phyloP scores from a whole-genome alignment of 2,329 filamentous ascomycete genomes.

The Chaetothyriales sp. region DNA sequence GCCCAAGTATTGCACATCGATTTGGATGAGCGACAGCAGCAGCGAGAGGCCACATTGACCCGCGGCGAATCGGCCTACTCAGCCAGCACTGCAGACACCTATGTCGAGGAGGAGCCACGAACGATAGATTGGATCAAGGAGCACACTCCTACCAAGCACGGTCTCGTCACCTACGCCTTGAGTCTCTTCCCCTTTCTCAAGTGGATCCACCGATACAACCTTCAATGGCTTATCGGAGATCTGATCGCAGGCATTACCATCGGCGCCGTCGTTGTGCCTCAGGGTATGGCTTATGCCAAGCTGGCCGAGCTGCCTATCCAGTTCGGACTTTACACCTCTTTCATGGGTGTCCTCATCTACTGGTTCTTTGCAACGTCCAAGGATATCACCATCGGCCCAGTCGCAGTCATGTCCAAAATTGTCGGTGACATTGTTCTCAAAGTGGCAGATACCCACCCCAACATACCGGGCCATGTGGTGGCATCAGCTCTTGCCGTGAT shows the following conservation, averaged over 20 bases:
- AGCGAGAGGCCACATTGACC: constrained; percentile 46
- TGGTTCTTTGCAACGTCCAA: constrained; percentile 98
- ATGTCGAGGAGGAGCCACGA: constrained; percentile 70
- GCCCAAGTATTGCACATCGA: constrained; percentile 77
- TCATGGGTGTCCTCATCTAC: constrained; percentile 88
- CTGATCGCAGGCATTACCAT: constrained; percentile 70
- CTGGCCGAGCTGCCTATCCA: constrained; percentile 67
- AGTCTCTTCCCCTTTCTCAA: constrained; percentile 73
- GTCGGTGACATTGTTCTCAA: constrained; percentile 67
- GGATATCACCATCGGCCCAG: constrained; percentile 93
- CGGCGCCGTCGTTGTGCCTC: constrained; percentile 75
- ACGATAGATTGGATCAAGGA: constrained; percentile 57
- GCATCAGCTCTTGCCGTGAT: constrained; percentile 69
- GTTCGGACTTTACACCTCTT: constrained; percentile 86
- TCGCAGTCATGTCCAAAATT: constrained; percentile 88
- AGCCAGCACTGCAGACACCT: constrained; percentile 57
- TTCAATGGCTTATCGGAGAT: constrained; percentile 79
- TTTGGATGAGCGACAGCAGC: constrained; percentile 48
- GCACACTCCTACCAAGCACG: constrained; percentile 44
- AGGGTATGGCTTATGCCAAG: constrained; percentile 88
- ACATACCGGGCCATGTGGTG: constrained; percentile 49
- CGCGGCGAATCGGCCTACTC: constrained; percentile 71
- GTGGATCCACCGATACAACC: constrained; percentile 86
- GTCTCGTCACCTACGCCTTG: constrained; percentile 47
- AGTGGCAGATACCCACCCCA: constrained; percentile 43